A percentile compares a stretch with the other conserved stretches of the same genome.
Conservation (phyloP, 139 green algal genomes). For the Chlorella ohadii region DNA sequence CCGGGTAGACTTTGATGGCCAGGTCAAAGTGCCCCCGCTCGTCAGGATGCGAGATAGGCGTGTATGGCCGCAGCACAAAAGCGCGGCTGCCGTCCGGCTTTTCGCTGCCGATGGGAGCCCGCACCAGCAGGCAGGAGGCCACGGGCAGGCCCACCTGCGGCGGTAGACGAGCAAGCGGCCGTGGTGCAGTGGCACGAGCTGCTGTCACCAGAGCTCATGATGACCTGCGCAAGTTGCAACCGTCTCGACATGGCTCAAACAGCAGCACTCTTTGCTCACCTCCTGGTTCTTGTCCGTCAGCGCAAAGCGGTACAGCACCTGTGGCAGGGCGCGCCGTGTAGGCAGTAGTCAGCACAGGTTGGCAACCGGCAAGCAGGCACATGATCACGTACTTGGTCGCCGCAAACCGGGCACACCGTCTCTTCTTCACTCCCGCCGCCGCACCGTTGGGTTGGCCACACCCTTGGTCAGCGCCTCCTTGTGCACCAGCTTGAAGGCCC, state of each 20-base stretch:
- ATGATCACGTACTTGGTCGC: too few relatives aligned
- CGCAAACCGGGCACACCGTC: too few relatives aligned
- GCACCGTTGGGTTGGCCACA: not conserved
- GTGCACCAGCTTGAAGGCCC: conserved; percentile 48
- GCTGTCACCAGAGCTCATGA: too few relatives aligned
- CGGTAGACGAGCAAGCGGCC: too few relatives aligned
- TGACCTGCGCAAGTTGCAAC: too few relatives aligned
- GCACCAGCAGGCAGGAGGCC: conserved; percentile 50
- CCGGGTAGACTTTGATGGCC: conserved; percentile 37
- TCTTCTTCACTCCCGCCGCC: too few relatives aligned
- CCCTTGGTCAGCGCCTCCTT: conserved; percentile 48
- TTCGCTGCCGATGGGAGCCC: conserved; percentile 56
- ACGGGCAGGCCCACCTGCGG: conserved; percentile 43
- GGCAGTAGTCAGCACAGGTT: too few relatives aligned
- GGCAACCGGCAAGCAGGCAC: too few relatives aligned
- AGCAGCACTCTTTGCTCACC: not conserved
- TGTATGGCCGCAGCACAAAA: conserved; percentile 77
- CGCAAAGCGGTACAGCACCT: conserved; percentile 52
- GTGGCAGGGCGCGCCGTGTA: not conserved
- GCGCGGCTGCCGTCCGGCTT: conserved; percentile 62
- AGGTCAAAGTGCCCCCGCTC: conserved; percentile 58
- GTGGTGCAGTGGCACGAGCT: too few relatives aligned
- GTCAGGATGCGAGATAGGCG: conserved; percentile 56
- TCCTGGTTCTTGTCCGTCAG: conserved; percentile 33
- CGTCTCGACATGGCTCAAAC: too few relatives aligned